Conservation (phyloP, 148 eudicot species). For the Drosera capensis region DNA sequence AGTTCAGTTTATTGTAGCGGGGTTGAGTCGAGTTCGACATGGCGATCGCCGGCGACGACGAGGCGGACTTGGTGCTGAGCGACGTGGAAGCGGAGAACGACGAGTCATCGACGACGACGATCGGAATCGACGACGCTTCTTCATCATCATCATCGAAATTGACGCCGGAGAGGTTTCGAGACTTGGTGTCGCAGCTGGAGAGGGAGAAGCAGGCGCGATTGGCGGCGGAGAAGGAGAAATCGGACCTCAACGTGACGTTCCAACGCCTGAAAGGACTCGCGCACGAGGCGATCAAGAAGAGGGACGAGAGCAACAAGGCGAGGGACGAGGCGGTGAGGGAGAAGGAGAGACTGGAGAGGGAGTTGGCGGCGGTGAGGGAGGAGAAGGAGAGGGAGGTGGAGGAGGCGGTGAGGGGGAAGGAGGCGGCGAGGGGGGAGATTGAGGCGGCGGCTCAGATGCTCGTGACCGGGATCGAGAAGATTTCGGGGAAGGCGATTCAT, state of each 20-base stretch:
- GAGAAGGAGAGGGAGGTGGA: slow-evolving; percentile 37
- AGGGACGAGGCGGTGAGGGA: slow-evolving; percentile 44
- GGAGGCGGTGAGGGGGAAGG: slow-evolving; percentile 45
- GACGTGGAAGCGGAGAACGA: slow-evolving; percentile 70
- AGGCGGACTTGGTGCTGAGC: slow-evolving; percentile 57
- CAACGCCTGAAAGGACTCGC: slow-evolving; percentile 62
- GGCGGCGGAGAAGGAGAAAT: slow-evolving; percentile 45
- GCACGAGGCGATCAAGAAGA: slow-evolving; percentile 81
- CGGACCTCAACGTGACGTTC: slow-evolving; percentile 44
- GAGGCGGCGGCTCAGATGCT: slow-evolving; percentile 74
- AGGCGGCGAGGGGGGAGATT: slow-evolving; percentile 48
- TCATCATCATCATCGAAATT: slow-evolving; percentile 25
- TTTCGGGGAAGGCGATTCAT: slow-evolving; percentile 58
- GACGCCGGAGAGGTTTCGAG: slow-evolving; percentile 50
- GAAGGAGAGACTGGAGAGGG: too few relatives aligned
- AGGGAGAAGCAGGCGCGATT: slow-evolving; percentile 56
- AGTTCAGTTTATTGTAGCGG: too few relatives aligned
- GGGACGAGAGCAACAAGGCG: slow-evolving; percentile 46
- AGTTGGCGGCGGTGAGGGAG: too few relatives aligned
- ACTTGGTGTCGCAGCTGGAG: slow-evolving; percentile 60
- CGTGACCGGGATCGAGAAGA: slow-evolving; percentile 77
- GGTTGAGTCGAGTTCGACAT: too few relatives aligned
- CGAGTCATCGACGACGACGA: slow-evolving; percentile 21
- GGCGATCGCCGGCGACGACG: slow-evolving; percentile 45
- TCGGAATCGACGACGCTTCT: slow-evolving; percentile 7